A percentile compares a stretch with the other conserved stretches of the same genome.
Conservation (phyloP, 208 protist species). For the Wallacemonas sp. region DNA sequence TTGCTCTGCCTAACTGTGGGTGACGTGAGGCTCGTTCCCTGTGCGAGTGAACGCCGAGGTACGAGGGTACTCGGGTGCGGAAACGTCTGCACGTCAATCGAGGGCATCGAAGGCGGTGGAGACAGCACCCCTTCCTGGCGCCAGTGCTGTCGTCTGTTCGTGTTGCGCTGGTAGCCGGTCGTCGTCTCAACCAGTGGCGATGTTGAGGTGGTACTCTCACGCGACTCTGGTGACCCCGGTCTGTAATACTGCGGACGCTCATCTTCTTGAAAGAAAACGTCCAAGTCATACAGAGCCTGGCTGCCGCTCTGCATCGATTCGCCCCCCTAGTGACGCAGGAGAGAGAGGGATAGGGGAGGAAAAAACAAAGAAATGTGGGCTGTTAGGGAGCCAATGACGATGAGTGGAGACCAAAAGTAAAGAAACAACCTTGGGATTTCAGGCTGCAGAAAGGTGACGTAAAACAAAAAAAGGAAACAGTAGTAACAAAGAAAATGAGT, state of each 20-base stretch:
- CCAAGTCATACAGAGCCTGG: background rate
- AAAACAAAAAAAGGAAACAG: background rate
- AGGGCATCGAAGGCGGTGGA: no score
- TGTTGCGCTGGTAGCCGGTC: background rate
- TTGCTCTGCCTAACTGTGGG: no score
- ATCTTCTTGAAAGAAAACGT: background rate
- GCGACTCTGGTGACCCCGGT: background rate
- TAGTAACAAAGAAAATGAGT: background rate
- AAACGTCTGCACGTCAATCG: no score
- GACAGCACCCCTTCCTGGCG: no score
- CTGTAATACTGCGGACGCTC: background rate
- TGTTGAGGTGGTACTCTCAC: background rate
- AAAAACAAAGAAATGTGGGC: slow-evolving; percentile 4
- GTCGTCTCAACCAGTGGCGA: background rate
- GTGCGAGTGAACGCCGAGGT: no score
- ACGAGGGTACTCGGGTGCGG: no score
- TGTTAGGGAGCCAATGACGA: background rate
- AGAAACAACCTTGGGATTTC: background rate
- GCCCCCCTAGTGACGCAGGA: background rate
- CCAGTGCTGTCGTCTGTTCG: background rate
- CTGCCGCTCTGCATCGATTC: background rate
- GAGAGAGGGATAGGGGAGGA: background rate
- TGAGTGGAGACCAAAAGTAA: background rate
- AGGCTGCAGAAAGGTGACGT: background rate
- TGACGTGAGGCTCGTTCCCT: no score